Base-by-base conservation (phyloP, 192 early-diverging fungal species). In the Umbelopsis isabellina region DNA sequence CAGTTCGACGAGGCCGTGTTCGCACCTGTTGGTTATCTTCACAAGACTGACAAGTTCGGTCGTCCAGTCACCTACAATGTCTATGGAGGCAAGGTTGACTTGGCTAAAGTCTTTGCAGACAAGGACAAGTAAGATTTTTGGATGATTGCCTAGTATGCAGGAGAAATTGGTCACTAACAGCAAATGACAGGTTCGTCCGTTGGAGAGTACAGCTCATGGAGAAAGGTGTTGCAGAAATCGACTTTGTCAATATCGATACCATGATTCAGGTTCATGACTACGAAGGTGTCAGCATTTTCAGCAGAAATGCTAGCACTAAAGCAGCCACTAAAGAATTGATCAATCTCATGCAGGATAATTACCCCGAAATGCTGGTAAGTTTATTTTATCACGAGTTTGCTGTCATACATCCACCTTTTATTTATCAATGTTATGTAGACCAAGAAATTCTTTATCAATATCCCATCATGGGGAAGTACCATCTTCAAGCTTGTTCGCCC, bases 201-300 rank as follows among this genome's bases (percentile, higher is more conserved):
- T 89, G 87, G 87, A 81, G 87, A 30, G 72, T 89, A 45, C 86
- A 89, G 78, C 74, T 89, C 55, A 84, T 85, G 69, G 87, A 89
- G 75, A 81, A 83, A 37, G 83, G 85, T 10, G 76, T 89, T 53
- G 71, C 74, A 18, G 46, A 69, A 71, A 70, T 89, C 50, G 88
- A 89, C 71, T 86, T 89, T 71, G 78, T 84, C 4, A 79, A 86
- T 52, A 71, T 83, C 6, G 83, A 86, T 21, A 76, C 84, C 30
- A 86, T 86, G 82, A 70, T 89, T 48, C 85, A 86, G 69, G 83
- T 89, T 49, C 88, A 89, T 53, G 88, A 89, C 72, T 87, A 87
- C 44, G 76, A 85, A 2, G 82, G 80, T 41, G 86, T 86, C 12
- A 70, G 80, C 1, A 52, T 77, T 44, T 72, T 85, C 45, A 70